Evolutionary conservation across 2,329 filamentous ascomycete species (phyloP).

Genomic region (Ceratocystis cubensis): DNA sequence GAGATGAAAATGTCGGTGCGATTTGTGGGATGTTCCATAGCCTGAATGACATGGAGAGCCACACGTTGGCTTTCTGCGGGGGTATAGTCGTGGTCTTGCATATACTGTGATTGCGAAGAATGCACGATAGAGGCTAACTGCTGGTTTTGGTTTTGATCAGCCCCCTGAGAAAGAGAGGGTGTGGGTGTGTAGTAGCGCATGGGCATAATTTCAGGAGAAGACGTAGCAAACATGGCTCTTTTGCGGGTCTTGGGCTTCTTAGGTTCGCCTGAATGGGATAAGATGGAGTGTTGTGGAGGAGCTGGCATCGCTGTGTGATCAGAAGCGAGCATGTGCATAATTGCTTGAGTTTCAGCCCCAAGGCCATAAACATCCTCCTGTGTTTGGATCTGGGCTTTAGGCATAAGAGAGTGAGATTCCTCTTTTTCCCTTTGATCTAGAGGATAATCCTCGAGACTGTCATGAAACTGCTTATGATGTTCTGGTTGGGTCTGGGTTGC

Average conservation of each 20-base stretch:
- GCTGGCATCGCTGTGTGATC: not conserved
- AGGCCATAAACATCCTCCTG: constrained; percentile 24
- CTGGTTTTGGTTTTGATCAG: constrained; percentile 20
- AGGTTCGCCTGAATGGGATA: not conserved
- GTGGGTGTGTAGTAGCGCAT: constrained; percentile 18
- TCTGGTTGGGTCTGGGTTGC: not conserved
- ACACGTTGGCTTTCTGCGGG: constrained; percentile 38
- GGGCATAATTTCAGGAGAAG: constrained; percentile 17
- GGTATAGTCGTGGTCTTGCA: not conserved
- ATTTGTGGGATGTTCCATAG: constrained; percentile 37
- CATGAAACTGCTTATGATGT: not conserved
- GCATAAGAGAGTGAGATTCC: not conserved
- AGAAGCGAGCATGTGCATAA: constrained; percentile 12
- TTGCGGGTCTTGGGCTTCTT: constrained; percentile 10
- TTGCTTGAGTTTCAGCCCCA: constrained; percentile 27
- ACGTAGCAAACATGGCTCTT: constrained; percentile 14
- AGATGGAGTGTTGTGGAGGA: not conserved
- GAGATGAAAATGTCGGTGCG: constrained; percentile 44
- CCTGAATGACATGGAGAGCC: constrained; percentile 36
- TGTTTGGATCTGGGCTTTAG: not conserved
- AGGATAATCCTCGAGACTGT: not conserved
- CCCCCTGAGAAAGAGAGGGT: not conserved
- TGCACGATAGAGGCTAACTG: not conserved
- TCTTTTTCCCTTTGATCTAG: not conserved
- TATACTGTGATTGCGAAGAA: not conserved